These are phyloP conservation scores for Botrytis cinerea DNA, from an alignment of 2,329 filamentous ascomycete species.

Conservation along the genomic window DNA sequence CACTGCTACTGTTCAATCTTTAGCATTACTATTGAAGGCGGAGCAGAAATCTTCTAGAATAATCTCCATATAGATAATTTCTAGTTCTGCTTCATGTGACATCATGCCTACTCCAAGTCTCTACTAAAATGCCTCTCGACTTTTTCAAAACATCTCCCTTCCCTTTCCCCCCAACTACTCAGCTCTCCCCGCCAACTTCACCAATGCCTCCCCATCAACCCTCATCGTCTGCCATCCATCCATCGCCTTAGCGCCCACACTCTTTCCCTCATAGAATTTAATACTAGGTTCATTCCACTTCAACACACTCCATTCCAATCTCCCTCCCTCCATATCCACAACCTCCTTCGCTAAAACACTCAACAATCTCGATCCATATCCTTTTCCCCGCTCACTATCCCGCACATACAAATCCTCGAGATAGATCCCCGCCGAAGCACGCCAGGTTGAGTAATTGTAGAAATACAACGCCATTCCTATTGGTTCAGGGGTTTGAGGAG, in stretches of 20 bases:
- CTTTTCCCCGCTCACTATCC: constrained; percentile 67
- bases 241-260: constrained; percentile 64
- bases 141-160: not conserved
- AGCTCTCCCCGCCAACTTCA: constrained; percentile 52
- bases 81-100: not conserved
- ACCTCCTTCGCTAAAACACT: constrained; percentile 79
- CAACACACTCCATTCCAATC: constrained; percentile 88
- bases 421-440: constrained; percentile 82
- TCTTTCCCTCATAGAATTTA: constrained; percentile 69
- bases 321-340: constrained; percentile 66
- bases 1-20: not conserved
- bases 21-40: not conserved
- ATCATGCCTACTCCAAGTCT: not conserved
- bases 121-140: not conserved
- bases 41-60: not conserved
- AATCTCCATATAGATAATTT: not conserved
- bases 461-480: constrained; percentile 89
- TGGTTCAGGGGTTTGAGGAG: constrained; percentile 41
- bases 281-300: constrained; percentile 94
- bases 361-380: constrained; percentile 78
- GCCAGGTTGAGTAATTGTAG: constrained; percentile 95
- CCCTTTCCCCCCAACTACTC: constrained; percentile 6
- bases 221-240: constrained; percentile 75
- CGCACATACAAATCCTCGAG: constrained; percentile 91
- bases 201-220: constrained; percentile 66